Conservation (phyloP, 305 asterid genomes). For the Rubia tinctorum region DNA sequence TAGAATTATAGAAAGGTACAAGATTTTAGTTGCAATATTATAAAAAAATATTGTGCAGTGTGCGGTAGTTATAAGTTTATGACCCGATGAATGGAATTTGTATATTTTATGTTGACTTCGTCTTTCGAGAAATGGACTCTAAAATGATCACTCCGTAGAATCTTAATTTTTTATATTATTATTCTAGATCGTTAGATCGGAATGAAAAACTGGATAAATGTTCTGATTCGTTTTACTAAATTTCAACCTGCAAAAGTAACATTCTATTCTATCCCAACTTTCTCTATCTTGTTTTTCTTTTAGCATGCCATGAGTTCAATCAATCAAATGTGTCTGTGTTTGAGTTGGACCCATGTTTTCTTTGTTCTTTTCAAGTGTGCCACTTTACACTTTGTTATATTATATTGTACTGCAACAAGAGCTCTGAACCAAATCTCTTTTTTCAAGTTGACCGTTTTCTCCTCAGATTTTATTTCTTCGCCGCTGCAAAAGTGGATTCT, state of each 20-base stretch:
- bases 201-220: too few species aligned
- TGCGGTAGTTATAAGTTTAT: too few species aligned
- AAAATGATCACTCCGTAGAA: too few species aligned
- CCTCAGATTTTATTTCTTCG: constrained; percentile 11
- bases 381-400: constrained; percentile 19
- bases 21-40: too few species aligned
- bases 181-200: too few species aligned
- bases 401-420: too few species aligned
- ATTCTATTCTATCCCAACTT: not conserved
- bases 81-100: too few species aligned
- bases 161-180: too few species aligned
- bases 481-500: not conserved
- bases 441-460: constrained; percentile 3
- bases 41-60: too few species aligned
- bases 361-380: constrained; percentile 12
- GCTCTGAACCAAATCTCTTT: not conserved
- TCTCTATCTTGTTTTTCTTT: not conserved
- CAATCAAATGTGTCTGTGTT: not conserved
- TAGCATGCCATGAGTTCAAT: not conserved
- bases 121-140: too few species aligned
- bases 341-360: not conserved
- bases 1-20: too few species aligned
- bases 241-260: not conserved
- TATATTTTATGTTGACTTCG: too few species aligned
- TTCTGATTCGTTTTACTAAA: not conserved